phyloP scores from a whole-genome alignment of 805 yeast species.

The Kluyveromyces siamensis region DNA sequence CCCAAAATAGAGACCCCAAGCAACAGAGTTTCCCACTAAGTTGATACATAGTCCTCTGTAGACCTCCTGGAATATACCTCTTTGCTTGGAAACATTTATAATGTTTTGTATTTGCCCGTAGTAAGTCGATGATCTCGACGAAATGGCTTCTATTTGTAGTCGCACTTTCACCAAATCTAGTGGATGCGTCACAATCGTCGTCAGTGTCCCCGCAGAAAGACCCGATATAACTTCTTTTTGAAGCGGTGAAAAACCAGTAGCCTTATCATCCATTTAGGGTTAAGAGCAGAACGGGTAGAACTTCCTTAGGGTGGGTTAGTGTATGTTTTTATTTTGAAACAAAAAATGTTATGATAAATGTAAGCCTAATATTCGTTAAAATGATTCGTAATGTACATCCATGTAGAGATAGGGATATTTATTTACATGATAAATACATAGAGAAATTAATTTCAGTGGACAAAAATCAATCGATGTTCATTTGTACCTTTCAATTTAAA shows the following conservation, averaged over 20 bases:
- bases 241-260: conserved; percentile 12
- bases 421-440: neutral
- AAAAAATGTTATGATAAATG: neutral
- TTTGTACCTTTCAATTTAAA: conserved; percentile 8
- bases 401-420: neutral
- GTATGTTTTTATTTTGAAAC: too few relatives aligned
- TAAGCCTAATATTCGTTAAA: neutral
- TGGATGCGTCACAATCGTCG: conserved; percentile 83
- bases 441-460: neutral
- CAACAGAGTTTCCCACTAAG: conserved; percentile 69
- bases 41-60: conserved; percentile 81
- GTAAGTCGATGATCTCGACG: conserved; percentile 19
- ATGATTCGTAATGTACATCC: neutral
- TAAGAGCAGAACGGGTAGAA: too few relatives aligned
- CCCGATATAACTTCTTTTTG: conserved; percentile 61
- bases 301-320: too few relatives aligned
- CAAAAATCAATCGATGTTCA: neutral
- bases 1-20: conserved; percentile 86
- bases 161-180: conserved; percentile 78
- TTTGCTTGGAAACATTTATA: conserved; percentile 5
- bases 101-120: conserved; percentile 21
- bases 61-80: conserved; percentile 22
- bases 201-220: conserved; percentile 65
- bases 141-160: conserved; percentile 50
- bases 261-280: too few relatives aligned